These are phyloP conservation scores for Bipolaris sorokiniana DNA, from an alignment of 2,329 filamentous ascomycete genomes.

Conservation along the genomic window DNA sequence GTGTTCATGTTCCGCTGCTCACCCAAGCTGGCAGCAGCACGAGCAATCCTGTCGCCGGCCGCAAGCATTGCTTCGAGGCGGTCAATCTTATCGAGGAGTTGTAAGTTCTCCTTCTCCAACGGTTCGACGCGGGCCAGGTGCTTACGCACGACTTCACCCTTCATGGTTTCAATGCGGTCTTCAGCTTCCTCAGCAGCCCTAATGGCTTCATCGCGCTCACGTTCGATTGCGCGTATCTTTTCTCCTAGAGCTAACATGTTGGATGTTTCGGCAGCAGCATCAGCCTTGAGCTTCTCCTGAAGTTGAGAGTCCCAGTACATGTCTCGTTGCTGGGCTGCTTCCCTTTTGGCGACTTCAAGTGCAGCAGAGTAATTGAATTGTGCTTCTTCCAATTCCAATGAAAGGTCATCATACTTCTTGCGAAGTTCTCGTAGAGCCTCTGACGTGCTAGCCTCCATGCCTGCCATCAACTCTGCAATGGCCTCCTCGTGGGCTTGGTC, in stretches of 20 bases:
- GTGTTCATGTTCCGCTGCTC: slow-evolving; percentile 43
- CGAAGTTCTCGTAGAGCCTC: slow-evolving; percentile 44
- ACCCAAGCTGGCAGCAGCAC: slow-evolving; percentile 44
- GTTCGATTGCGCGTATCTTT: slow-evolving; percentile 19
- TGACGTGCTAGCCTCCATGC: slow-evolving; percentile 43
- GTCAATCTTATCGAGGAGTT: slow-evolving; percentile 42
- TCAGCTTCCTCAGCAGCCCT: slow-evolving; percentile 35
- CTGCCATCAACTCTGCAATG: slow-evolving; percentile 44
- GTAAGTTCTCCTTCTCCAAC: slow-evolving; percentile 40
- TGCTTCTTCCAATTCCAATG: slow-evolving; percentile 26
- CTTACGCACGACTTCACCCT: slow-evolving; percentile 45
- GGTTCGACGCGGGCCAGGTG: slow-evolving; percentile 45
- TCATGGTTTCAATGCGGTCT: slow-evolving; percentile 45
- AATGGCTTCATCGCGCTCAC: slow-evolving; percentile 31
- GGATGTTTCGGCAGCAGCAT: slow-evolving; percentile 17
- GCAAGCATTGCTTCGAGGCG: slow-evolving; percentile 44
- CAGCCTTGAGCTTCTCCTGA: slow-evolving; percentile 23
- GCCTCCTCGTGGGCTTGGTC: slow-evolving; percentile 44
- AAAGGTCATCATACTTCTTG: slow-evolving; percentile 41
- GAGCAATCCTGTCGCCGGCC: slow-evolving; percentile 45
- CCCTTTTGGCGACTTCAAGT: slow-evolving; percentile 27
- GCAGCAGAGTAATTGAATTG: slow-evolving; percentile 29
- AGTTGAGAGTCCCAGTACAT: slow-evolving; percentile 24
- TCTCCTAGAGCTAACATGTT: slow-evolving; percentile 21
- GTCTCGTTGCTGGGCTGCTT: slow-evolving; percentile 23